Evolutionary conservation across 768 basidiomycete species (phyloP), one percentile per base, ranked within the genome.

Genomic region (Leucosporidium scottii): DNA sequence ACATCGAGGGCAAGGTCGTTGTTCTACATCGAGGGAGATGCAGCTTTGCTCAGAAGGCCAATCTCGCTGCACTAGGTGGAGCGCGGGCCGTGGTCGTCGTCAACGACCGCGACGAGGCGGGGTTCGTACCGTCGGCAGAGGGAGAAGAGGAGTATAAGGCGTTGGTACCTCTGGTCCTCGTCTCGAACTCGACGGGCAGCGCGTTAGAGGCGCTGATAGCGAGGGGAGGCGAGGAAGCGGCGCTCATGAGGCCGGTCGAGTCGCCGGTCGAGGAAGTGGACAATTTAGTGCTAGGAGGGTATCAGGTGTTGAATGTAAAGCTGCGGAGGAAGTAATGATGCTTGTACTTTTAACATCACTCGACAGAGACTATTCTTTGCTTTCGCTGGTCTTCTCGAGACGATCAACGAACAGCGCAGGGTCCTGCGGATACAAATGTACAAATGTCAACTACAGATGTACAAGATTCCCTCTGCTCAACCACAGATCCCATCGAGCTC

Each of bases 31-130:
- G 94, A 34, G 94, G 94, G 8, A 84, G 82, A 7, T 98, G 94
- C 78, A 87, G 91, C 13, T 97, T 98, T 79, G 78, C 91, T 20
- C 84, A 90, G 71, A 99, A 99, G 79, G 81, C 93, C 21, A 59
- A 85, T 18, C 70, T 82, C 55, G 93, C 92, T 7, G 82, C 83
- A 23, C 79, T 81, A 13, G 88, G 86, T 1, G 87, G 85, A 1
- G 91, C 91, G 7, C 83, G 83, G 0, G 93, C 91, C 1, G 84
- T 93, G 13, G 78, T 98, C 20, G 85, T 94, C 53, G 79, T 89
- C 75, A 87, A 84, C 75, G 81, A 86, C 65, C 82, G 85, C 34
- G 85, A 89, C 27, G 69, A 61, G 17, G 55, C 31, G 58, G 48
- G 49, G 5, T 53, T 75, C n/a, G 66, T 73, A 0, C 74, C 75